Conservation (phyloP, 2,329 filamentous ascomycete species). For the Aureobasidium zeae region DNA sequence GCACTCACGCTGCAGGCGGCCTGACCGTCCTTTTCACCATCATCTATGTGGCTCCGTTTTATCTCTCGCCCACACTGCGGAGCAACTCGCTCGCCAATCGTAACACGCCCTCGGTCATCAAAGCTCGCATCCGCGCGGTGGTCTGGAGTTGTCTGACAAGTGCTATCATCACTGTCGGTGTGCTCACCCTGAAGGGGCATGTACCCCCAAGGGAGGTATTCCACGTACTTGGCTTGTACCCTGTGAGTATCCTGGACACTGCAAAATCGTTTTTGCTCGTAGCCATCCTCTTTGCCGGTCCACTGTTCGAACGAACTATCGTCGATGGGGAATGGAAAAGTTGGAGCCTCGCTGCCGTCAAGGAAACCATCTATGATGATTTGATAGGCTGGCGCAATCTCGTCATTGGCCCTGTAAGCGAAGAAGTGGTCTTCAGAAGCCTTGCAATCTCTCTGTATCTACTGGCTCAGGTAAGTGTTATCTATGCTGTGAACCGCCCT, state of each 20-base stretch:
- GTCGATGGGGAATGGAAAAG: conserved; percentile 60
- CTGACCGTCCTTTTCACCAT: conserved; percentile 61
- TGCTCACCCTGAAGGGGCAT: conserved; percentile 39
- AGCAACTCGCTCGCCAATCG: conserved; percentile 70
- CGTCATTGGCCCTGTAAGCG: conserved; percentile 75
- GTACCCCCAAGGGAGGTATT: conserved; percentile 46
- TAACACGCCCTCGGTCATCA: conserved; percentile 84
- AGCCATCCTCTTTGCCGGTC: conserved; percentile 69
- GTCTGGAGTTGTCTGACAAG: conserved; percentile 63
- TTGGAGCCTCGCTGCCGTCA: conserved; percentile 48
- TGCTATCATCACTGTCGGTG: conserved; percentile 55
- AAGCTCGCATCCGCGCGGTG: conserved; percentile 72
- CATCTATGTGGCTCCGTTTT: conserved; percentile 84
- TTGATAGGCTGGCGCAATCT: conserved; percentile 83
- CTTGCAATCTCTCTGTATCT: conserved; percentile 76
- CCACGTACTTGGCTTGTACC: conserved; percentile 73
- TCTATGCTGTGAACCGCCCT: conserved; percentile 18
- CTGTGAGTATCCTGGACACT: conserved; percentile 57
- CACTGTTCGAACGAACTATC: conserved; percentile 69
- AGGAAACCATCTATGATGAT: conserved; percentile 55
- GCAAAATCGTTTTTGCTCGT: conserved; percentile 60
- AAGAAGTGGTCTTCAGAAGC: conserved; percentile 89
- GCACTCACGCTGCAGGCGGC: conserved; percentile 8
- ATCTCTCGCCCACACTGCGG: conserved; percentile 68
- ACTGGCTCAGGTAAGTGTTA: conserved; percentile 50